Evolutionary conservation across 73 alveolate species (phyloP).

Genomic region (Effrenium voratum): DNA sequence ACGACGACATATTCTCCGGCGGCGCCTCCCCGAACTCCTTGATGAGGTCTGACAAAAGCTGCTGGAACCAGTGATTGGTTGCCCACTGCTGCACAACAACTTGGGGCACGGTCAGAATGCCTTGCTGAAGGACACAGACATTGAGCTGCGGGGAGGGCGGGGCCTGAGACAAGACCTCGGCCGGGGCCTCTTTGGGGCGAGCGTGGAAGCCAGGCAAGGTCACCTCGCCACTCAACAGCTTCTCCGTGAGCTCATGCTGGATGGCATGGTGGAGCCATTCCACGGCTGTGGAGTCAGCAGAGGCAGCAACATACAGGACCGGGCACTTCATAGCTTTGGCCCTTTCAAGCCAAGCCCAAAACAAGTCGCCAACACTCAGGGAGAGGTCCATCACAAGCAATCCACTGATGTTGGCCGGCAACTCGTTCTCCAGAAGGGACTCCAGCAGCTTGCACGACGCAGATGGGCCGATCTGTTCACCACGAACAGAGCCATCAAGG

Average conservation of each 20-base stretch:
- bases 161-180: not conserved
- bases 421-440: not conserved
- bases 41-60: no score
- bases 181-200: not conserved
- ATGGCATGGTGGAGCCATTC: not conserved
- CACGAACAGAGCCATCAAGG: not conserved
- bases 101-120: no score
- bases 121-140: not conserved
- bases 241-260: not conserved
- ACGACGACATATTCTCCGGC: no score
- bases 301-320: not conserved
- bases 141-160: slow-evolving; percentile 17
- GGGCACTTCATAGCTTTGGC: not conserved
- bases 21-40: slow-evolving; percentile 54
- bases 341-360: slow-evolving; percentile 18
- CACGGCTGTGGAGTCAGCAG: not conserved
- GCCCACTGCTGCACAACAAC: no score
- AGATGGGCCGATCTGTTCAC: not conserved
- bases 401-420: not conserved
- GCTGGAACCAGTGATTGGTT: no score
- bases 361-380: slow-evolving; percentile 37
- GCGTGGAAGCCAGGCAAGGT: not conserved
- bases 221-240: not conserved
- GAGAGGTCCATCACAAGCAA: not conserved
- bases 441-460: slow-evolving; percentile 30